Conservation (phyloP, 2,329 filamentous ascomycete species). For the Penicillium paneum region DNA sequence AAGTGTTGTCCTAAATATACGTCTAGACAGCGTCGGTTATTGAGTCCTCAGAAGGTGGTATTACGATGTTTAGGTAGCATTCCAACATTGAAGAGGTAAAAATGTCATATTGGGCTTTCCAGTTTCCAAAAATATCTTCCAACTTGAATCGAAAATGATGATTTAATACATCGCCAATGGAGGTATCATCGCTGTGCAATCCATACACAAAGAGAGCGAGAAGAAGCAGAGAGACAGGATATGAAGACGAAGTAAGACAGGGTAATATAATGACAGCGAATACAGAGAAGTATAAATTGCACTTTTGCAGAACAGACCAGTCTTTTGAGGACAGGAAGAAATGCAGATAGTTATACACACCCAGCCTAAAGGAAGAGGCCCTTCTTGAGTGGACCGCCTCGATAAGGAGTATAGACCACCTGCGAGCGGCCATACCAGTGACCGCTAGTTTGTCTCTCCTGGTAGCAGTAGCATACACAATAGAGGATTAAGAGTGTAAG, state of each 20-base stretch:
- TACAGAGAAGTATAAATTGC: background rate
- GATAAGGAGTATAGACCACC: conserved; percentile 4
- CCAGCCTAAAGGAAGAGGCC: conserved; percentile 6
- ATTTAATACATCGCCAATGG: conserved; percentile 13
- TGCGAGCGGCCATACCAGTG: conserved; percentile 17
- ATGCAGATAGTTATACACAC: conserved; percentile 16
- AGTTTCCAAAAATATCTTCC: background rate
- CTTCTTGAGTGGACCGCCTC: background rate
- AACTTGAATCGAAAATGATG: background rate
- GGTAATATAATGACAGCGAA: background rate
- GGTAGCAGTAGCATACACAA: background rate
- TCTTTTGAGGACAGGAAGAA: background rate
- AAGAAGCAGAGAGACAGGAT: background rate
- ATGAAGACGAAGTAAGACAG: background rate
- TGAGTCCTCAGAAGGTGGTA: background rate
- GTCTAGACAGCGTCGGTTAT: background rate
- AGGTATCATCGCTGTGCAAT: conserved; percentile 19
- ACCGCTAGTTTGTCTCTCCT: conserved; percentile 10
- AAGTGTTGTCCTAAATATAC: background rate
- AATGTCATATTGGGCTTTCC: background rate
- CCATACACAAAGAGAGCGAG: conserved; percentile 1
- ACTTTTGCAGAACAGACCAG: background rate
- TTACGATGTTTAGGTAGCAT: background rate
- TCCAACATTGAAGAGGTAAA: background rate
- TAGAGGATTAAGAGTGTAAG: conserved; percentile 6